A percentile compares a stretch with the other conserved stretches of the same genome.
Conservation (phyloP, 75 land plant species). For the Pinus tabuliformis region DNA sequence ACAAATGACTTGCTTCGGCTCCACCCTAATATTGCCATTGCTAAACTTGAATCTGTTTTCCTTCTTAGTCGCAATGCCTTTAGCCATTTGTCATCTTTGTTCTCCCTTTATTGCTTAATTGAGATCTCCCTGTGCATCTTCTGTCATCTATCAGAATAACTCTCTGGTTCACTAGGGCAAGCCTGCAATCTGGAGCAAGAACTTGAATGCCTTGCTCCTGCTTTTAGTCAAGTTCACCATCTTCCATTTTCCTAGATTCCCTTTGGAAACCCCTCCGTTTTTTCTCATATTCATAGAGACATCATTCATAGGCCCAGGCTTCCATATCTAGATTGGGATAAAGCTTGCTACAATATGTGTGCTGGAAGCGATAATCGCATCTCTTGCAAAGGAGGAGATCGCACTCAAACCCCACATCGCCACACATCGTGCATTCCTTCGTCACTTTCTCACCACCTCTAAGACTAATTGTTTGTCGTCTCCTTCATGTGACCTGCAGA, state of each 20-base stretch:
- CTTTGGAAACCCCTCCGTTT: neutral
- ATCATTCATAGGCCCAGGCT: slow-evolving; percentile 34
- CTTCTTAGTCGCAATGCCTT: neutral
- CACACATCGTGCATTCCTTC: slow-evolving; percentile 38
- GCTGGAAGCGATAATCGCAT: slow-evolving; percentile 33
- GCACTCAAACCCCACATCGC: slow-evolving; percentile 33
- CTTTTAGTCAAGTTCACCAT: neutral
- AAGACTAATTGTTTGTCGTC: too few species aligned
- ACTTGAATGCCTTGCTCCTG: slow-evolving; percentile 1
- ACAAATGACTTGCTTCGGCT: neutral
- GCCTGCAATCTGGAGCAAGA: slow-evolving; percentile 10
- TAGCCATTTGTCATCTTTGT: too few species aligned
- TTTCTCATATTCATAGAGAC: slow-evolving; percentile 8
- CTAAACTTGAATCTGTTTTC: neutral
- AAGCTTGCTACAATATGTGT: slow-evolving; percentile 28
- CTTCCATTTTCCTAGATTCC: too few species aligned
- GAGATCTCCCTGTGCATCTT: too few species aligned
- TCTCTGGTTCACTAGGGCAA: neutral
- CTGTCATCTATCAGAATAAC: too few species aligned
- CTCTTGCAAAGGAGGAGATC: slow-evolving; percentile 19
- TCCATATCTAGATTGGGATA: slow-evolving; percentile 23
- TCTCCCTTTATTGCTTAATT: neutral
- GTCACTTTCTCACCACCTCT: too few species aligned
- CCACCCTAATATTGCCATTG: neutral
- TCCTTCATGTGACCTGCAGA: too few species aligned